phyloP scores from a whole-genome alignment of 2,329 filamentous ascomycete species.

The Lachnellula cervina region DNA sequence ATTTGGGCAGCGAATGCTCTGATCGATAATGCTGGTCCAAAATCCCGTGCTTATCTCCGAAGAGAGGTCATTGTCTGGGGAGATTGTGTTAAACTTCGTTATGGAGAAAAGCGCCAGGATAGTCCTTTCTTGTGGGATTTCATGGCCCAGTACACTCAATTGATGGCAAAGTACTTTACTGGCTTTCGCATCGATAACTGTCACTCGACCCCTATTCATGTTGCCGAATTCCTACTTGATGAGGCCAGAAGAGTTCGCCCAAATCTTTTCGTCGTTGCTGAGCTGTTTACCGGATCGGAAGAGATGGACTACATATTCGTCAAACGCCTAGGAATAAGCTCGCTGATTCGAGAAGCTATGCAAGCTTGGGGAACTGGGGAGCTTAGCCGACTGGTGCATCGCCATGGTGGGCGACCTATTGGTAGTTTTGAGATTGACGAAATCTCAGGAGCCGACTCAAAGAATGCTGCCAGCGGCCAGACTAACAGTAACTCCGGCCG shows the following conservation, averaged over 20 bases:
- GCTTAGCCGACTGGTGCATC: conserved; percentile 86
- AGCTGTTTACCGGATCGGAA: conserved; percentile 93
- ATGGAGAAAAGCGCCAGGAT: conserved; percentile 73
- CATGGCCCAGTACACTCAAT: conserved; percentile 87
- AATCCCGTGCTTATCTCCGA: conserved; percentile 88
- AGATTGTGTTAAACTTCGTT: conserved; percentile 95
- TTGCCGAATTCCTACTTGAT: conserved; percentile 92
- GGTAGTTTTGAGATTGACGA: conserved; percentile 97
- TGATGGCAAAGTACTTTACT: conserved; percentile 91
- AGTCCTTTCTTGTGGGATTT: conserved; percentile 93
- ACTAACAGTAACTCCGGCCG: conserved; percentile 30
- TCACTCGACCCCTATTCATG: conserved; percentile 90
- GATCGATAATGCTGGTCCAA: conserved; percentile 84
- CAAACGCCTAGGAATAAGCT: conserved; percentile 84
- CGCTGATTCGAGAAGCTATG: conserved; percentile 95
- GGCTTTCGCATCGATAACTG: conserved; percentile 98
- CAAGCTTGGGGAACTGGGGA: conserved; percentile 95
- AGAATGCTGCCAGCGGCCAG: conserved; percentile 28
- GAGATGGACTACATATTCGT: conserved; percentile 96
- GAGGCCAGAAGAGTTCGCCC: conserved; percentile 85
- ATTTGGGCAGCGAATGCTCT: conserved; percentile 97
- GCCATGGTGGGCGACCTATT: conserved; percentile 88
- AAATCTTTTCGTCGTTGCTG: conserved; percentile 86
- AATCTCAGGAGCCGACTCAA: conserved; percentile 58
- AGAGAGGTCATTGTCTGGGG: conserved; percentile 98